Base-by-base conservation (phyloP, 257 asterid species). In the Rhazya stricta region DNA sequence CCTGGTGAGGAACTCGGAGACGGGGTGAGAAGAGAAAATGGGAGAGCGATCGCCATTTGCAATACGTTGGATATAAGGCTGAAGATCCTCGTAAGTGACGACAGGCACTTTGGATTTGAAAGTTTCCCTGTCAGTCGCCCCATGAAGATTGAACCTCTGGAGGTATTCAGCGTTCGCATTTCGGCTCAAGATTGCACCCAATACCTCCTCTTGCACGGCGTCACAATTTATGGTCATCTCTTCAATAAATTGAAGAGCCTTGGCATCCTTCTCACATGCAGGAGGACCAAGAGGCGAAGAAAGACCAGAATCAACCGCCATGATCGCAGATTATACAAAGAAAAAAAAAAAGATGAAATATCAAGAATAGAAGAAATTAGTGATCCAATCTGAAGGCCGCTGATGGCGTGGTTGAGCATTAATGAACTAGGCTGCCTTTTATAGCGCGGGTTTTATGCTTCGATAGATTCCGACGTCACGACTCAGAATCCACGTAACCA, bases 1-100 rank as follows among this genome's bases (percentile, higher is more conserved):
- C 97, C 97, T 93, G 1, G 98, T 93, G 75, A 93, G 97, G 71
- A 93, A 91, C 65, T 93, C 96, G 0, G 97, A 86, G 79, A 93
- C 83, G 73, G 96, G 96, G 41, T 79, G 83, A n/a, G 97, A 86
- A 51, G 87, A 84, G 23, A 93, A 81, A 53, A 91, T 93, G 0
- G 89, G 90, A 23, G 96, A 88, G 34, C 85, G 88, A 61, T 93
- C 97, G 5, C 97, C 98, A n/a, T 85, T 84, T 0, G 97, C 96
- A 1, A 91, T 82, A 73, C 98, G 91, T 69, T 82, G 86, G 71
- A 93, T 89, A 77, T 88, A 84, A 48, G 96, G 92, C 56, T 85
- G 91, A 68, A 93, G 86, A 82, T 89, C 96, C 80, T 93, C 96
- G 56, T 91, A 93, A 0, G 82, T 76, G 18, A 89, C 88, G 9